Evolutionary conservation across 2,329 filamentous ascomycete species (phyloP).

Genomic region (Penicillium rolfsii): DNA sequence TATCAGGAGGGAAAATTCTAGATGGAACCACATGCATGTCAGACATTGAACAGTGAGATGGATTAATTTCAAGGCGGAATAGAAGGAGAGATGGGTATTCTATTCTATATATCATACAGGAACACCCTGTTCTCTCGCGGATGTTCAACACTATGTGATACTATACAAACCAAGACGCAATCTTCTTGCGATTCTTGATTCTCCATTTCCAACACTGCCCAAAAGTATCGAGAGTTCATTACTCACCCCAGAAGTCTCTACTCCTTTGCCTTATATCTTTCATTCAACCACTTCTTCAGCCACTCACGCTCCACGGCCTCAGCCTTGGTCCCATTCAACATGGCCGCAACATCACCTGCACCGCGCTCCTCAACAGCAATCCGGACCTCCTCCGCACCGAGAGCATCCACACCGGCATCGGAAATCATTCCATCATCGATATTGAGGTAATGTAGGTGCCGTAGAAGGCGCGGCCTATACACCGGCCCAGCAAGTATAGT

Average conservation of each 20-base stretch:
- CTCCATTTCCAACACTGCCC: not conserved
- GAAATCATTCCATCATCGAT: slow-evolving; percentile 72
- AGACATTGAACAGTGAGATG: not conserved
- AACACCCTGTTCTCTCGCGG: not conserved
- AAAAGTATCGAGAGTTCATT: not conserved
- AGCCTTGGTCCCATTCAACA: slow-evolving; percentile 25
- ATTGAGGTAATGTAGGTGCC: slow-evolving; percentile 65
- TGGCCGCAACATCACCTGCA: slow-evolving; percentile 38
- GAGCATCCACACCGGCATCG: slow-evolving; percentile 62
- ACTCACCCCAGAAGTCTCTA: not conserved
- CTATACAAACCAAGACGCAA: not conserved
- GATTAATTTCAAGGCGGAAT: not conserved
- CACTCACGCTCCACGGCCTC: slow-evolving; percentile 41
- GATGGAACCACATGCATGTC: too few species aligned
- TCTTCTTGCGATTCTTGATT: not conserved
- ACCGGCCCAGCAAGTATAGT: slow-evolving; percentile 42
- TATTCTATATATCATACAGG: not conserved
- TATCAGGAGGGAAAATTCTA: too few species aligned
- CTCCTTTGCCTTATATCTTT: not conserved
- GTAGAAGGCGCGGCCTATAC: slow-evolving; percentile 58
- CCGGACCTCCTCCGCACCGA: slow-evolving; percentile 67
- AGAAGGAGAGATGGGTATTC: not conserved
- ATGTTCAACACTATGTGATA: not conserved
- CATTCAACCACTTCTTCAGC: slow-evolving; percentile 42
- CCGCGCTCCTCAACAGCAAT: slow-evolving; percentile 74